Percentiles rank a stretch among this genome's conserved stretches.
Conservation (phyloP, 164 flowering plant genomes). For the Pachysandra terminalis region DNA sequence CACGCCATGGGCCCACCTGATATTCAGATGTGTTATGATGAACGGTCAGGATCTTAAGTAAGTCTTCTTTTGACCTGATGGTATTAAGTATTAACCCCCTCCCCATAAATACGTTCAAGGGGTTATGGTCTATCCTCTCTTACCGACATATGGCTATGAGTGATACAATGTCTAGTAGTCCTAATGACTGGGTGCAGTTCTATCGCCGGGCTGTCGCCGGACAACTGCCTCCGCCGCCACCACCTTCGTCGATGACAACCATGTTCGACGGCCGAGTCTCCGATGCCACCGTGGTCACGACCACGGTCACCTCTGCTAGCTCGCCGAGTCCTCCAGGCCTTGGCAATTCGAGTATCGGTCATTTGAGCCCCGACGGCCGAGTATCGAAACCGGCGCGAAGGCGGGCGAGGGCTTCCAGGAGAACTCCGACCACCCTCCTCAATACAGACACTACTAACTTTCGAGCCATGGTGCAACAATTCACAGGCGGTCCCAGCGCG, state of each 20-base stretch:
- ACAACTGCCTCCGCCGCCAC: background rate
- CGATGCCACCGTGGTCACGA: slow-evolving; percentile 20
- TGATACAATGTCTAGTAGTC: slow-evolving; percentile 26
- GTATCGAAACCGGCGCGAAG: slow-evolving; percentile 48
- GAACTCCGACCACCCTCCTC: slow-evolving; percentile 68
- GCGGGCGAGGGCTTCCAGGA: slow-evolving; percentile 61
- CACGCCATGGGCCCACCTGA: background rate
- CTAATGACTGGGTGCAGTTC: slow-evolving; percentile 38
- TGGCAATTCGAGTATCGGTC: background rate
- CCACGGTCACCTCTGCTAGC: slow-evolving; percentile 17
- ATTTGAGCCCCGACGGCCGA: slow-evolving; percentile 41
- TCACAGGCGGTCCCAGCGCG: slow-evolving; percentile 62
- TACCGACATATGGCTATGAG: slow-evolving; percentile 18
- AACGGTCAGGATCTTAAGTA: background rate
- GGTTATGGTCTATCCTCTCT: background rate
- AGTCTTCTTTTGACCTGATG: background rate
- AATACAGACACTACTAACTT: slow-evolving; percentile 75
- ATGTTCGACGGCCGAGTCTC: slow-evolving; percentile 6
- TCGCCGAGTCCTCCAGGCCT: background rate
- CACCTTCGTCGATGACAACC: background rate
- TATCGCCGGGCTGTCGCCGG: slow-evolving; percentile 16
- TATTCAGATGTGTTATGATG: background rate
- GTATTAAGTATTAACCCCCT: too few relatives aligned
- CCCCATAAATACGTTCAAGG: background rate
- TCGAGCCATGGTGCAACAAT: slow-evolving; percentile 90